phyloP scores from a whole-genome alignment of 805 yeast genomes.

The Komagataella populi region DNA sequence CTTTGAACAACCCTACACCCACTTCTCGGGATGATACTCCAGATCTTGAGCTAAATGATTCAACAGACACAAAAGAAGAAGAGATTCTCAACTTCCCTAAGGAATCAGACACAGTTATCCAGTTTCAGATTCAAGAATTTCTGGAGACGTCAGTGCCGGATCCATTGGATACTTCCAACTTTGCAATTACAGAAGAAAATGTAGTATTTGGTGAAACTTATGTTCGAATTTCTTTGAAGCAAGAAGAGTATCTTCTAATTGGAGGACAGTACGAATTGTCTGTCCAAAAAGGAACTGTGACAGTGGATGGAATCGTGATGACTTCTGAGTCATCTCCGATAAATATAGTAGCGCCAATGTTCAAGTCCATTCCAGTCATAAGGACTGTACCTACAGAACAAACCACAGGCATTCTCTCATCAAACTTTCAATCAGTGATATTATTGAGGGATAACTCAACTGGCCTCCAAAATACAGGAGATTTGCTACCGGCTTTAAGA shows the following conservation, averaged over 20 bases:
- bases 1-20: slow-evolving; percentile 10
- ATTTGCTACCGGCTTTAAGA: slow-evolving; percentile 29
- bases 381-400: slow-evolving; percentile 24
- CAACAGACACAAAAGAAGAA: background rate
- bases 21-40: slow-evolving; percentile 4
- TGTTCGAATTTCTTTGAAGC: slow-evolving; percentile 27
- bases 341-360: slow-evolving; percentile 21
- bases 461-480: slow-evolving; percentile 32
- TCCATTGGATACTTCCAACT: slow-evolving; percentile 17
- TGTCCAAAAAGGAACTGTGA: slow-evolving; percentile 32
- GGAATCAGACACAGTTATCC: background rate
- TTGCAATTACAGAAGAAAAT: slow-evolving; percentile 24
- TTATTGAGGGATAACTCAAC: slow-evolving; percentile 21
- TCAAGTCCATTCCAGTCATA: slow-evolving; percentile 27
- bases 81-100: background rate
- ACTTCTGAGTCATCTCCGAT: slow-evolving; percentile 14
- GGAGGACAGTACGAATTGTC: slow-evolving; percentile 31
- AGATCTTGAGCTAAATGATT: background rate
- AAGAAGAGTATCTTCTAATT: slow-evolving; percentile 26
- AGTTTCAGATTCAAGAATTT: background rate
- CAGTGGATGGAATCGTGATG: slow-evolving; percentile 24
- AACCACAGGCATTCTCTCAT: slow-evolving; percentile 22
- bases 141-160: background rate
- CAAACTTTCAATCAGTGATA: slow-evolving; percentile 28
- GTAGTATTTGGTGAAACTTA: slow-evolving; percentile 17